These are phyloP conservation scores for Omphalotus olearius DNA, from an alignment of 1,284 basidiomycete species.

Conservation along the genomic window DNA sequence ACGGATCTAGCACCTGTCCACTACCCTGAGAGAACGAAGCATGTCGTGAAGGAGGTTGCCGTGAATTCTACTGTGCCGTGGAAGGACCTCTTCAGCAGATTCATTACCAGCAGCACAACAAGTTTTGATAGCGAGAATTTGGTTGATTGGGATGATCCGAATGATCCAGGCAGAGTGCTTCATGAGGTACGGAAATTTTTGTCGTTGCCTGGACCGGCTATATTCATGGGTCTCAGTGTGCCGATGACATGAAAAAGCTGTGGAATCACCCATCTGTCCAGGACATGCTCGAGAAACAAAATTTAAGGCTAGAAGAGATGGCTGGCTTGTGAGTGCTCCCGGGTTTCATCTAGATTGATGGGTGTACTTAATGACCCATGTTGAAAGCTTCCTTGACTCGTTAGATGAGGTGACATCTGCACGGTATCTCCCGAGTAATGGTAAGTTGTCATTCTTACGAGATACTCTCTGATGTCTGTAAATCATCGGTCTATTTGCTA, in stretches of 20 bases:
- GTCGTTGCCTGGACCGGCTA: not conserved
- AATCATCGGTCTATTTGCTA: constrained; percentile 16
- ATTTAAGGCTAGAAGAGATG: constrained; percentile 51
- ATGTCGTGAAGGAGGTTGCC: constrained; percentile 27
- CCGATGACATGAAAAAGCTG: constrained; percentile 47
- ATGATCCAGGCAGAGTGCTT: constrained; percentile 40
- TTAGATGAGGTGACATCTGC: constrained; percentile 73
- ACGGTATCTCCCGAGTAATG: constrained; percentile 81
- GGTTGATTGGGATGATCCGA: constrained; percentile 36
- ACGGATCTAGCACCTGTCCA: constrained; percentile 22
- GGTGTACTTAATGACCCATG: not conserved
- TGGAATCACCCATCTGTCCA: constrained; percentile 49
- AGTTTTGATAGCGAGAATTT: constrained; percentile 32
- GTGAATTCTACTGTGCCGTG: constrained; percentile 37
- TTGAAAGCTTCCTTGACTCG: constrained; percentile 47
- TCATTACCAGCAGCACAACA: constrained; percentile 22
- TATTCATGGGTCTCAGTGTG: constrained; percentile 22
- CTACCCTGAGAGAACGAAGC: constrained; percentile 22
- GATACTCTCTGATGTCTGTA: not conserved
- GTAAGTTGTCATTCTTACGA: constrained; percentile 22
- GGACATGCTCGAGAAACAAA: constrained; percentile 39
- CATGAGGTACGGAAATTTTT: constrained; percentile 20
- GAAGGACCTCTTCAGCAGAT: constrained; percentile 31
- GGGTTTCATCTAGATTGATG: not conserved
- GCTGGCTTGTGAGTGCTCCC: constrained; percentile 54